Percentiles rank a stretch among this genome's conserved stretches.
These are phyloP conservation scores for Sextonia rubra DNA, from an alignment of 164 flowering plant species.

Conservation along the genomic window DNA sequence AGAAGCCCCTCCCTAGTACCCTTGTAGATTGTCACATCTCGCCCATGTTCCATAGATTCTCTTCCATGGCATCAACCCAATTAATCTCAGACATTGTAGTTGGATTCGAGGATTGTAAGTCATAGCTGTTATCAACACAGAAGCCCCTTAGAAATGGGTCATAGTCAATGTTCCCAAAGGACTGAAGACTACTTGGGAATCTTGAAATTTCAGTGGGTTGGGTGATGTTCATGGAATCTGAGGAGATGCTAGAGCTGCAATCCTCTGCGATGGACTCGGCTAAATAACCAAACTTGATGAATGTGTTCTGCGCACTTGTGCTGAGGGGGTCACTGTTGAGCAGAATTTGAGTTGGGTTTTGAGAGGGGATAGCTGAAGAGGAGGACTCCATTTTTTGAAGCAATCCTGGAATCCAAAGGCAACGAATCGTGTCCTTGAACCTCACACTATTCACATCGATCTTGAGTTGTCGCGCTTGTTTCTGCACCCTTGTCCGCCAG, in stretches of 20 bases:
- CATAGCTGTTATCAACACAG: slow-evolving; percentile 24
- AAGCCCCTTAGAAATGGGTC: slow-evolving; percentile 12
- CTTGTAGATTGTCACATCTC: slow-evolving; percentile 42
- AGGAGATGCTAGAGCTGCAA: slow-evolving; percentile 21
- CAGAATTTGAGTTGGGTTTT: slow-evolving; percentile 16
- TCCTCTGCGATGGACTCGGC: slow-evolving; percentile 17
- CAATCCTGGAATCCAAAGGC: slow-evolving; percentile 65
- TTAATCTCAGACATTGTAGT: slow-evolving; percentile 23
- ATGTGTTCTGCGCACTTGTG: not conserved
- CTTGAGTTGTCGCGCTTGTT: slow-evolving; percentile 66
- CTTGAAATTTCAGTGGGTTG: slow-evolving; percentile 27
- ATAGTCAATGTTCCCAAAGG: slow-evolving; percentile 7
- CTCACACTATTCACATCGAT: slow-evolving; percentile 49
- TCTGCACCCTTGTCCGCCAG: slow-evolving; percentile 84
- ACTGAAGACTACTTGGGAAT: slow-evolving; percentile 19
- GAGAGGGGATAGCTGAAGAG: slow-evolving; percentile 9
- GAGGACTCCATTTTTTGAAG: slow-evolving; percentile 45
- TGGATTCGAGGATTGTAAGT: slow-evolving; percentile 3
- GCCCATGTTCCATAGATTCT: slow-evolving; percentile 44
- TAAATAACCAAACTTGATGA: not conserved
- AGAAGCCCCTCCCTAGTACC: slow-evolving; percentile 13
- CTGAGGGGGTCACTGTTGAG: slow-evolving; percentile 8
- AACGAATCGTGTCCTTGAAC: slow-evolving; percentile 42
- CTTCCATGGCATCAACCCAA: slow-evolving; percentile 35
- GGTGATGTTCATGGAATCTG: slow-evolving; percentile 23